Conservation (phyloP, 2,329 filamentous ascomycete genomes). For the Aspergillus sp. region DNA sequence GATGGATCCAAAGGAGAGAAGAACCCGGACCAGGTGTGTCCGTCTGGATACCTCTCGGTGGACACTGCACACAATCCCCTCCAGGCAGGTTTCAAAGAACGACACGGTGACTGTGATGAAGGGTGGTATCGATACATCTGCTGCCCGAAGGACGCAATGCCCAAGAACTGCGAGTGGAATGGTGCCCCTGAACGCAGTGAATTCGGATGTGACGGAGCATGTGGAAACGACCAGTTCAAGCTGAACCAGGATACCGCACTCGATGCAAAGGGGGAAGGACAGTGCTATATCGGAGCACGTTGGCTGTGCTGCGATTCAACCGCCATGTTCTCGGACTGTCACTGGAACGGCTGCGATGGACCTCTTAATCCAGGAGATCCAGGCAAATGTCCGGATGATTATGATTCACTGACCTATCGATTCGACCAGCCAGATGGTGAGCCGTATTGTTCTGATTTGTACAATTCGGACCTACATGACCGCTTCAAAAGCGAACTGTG, state of each 20-base stretch:
- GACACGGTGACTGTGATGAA: conserved; percentile 10
- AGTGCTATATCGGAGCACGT: conserved; percentile 7
- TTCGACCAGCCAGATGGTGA: conserved; percentile 10
- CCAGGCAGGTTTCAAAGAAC: conserved; percentile 2
- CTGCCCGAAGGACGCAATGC: conserved; percentile 22
- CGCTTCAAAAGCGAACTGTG: conserved; percentile 12
- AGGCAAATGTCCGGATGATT: conserved; percentile 3
- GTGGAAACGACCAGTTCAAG: conserved; percentile 7
- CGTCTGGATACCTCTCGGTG: conserved; percentile 10
- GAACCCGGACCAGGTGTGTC: conserved; percentile 15
- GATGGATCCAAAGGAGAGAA: conserved; percentile 13
- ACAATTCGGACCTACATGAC: conserved; percentile 1
- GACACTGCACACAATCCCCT: conserved; percentile 9
- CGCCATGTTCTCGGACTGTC: conserved; percentile 13
- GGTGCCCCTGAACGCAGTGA: conserved; percentile 12
- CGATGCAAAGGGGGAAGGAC: conserved; percentile 7
- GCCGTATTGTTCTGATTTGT: conserved; percentile 4
- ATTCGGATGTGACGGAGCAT: conserved; percentile 8
- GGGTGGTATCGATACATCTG: conserved; percentile 23
- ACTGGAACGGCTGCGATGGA: conserved; percentile 19
- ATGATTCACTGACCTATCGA: conserved; percentile 7
- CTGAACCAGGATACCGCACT: conserved; percentile 9
- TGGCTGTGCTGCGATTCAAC: conserved; percentile 18
- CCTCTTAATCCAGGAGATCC: conserved; percentile 1
- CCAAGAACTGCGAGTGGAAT: conserved; percentile 23